These are phyloP conservation scores for Pseudocercospora musae DNA, from an alignment of 2,329 filamentous ascomycete species.

Conservation along the genomic window DNA sequence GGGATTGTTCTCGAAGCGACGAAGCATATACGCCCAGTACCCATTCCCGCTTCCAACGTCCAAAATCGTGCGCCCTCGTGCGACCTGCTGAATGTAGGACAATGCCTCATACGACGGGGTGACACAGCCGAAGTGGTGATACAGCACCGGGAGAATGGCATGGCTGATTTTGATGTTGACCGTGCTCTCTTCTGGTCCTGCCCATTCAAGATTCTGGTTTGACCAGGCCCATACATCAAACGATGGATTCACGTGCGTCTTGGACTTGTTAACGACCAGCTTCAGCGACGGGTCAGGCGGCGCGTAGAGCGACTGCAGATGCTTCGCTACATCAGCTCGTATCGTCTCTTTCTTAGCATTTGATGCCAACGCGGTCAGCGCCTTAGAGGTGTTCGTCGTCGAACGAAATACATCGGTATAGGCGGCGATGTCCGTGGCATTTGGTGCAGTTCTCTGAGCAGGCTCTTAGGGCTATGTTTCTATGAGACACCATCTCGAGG, in stretches of 20 bases:
- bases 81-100: slow-evolving; percentile 56
- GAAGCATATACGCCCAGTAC: slow-evolving; percentile 72
- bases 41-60: slow-evolving; percentile 71
- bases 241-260: slow-evolving; percentile 60
- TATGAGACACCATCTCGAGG: slow-evolving; percentile 20
- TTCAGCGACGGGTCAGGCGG: slow-evolving; percentile 42
- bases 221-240: slow-evolving; percentile 66
- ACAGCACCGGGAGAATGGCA: slow-evolving; percentile 68
- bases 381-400: slow-evolving; percentile 56
- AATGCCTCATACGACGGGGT: slow-evolving; percentile 66
- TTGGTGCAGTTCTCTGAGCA: slow-evolving; percentile 44
- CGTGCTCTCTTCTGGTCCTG: slow-evolving; percentile 56
- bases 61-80: slow-evolving; percentile 52
- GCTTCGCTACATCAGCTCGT: slow-evolving; percentile 53
- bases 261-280: slow-evolving; percentile 41
- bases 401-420: slow-evolving; percentile 67
- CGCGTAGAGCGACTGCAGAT: slow-evolving; percentile 54
- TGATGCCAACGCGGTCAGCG: slow-evolving; percentile 60
- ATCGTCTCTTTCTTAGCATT: slow-evolving; percentile 66
- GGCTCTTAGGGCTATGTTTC: slow-evolving; percentile 22
- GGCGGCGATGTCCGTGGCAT: slow-evolving; percentile 58
- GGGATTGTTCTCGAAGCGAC: slow-evolving; percentile 50
- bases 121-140: slow-evolving; percentile 75
- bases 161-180: slow-evolving; percentile 57
- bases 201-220: slow-evolving; percentile 63